A percentile compares a stretch with the other conserved stretches of the same genome.
These are phyloP conservation scores for Lomentospora prolificans DNA, from an alignment of 2,329 filamentous ascomycete genomes.

Conservation along the genomic window DNA sequence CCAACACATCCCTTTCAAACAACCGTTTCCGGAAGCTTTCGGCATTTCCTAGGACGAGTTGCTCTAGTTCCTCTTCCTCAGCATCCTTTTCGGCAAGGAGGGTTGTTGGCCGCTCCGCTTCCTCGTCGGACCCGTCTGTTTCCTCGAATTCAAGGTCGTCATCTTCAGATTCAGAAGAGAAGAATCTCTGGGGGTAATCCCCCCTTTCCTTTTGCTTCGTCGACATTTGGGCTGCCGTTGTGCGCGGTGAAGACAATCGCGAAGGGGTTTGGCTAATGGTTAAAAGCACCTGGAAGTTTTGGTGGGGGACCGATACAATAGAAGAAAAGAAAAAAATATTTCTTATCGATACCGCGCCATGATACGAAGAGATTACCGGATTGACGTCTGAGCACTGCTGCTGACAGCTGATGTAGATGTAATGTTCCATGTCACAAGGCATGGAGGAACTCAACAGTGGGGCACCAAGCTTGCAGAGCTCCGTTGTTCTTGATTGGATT, in stretches of 20 bases:
- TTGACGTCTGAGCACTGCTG: neutral
- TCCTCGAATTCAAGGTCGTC: conserved; percentile 15
- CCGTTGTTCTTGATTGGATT: too few species aligned
- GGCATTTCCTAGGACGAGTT: conserved; percentile 78
- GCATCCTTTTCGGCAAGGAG: conserved; percentile 58
- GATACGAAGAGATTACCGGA: neutral
- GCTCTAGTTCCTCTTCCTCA: conserved; percentile 77
- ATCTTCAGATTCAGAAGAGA: conserved; percentile 15
- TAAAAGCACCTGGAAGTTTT: too few species aligned
- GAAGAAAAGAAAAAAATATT: conserved; percentile 5
- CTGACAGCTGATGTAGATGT: neutral
- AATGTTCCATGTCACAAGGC: too few species aligned
- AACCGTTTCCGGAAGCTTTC: conserved; percentile 71
- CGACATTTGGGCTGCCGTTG: neutral
- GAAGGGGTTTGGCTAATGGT: too few species aligned
- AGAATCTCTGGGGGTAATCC: conserved; percentile 6
- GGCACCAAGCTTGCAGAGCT: too few species aligned
- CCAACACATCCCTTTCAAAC: conserved; percentile 39
- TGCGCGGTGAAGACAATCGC: neutral
- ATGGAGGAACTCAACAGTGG: too few species aligned
- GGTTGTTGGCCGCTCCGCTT: conserved; percentile 12
- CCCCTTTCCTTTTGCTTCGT: neutral
- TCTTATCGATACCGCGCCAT: conserved; percentile 1
- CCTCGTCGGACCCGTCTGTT: conserved; percentile 21
- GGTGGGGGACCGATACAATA: neutral